A percentile compares a stretch with the other conserved stretches of the same genome.
These are phyloP conservation scores for Skeletonema costatum DNA, from an alignment of 108 stramenopile genomes.

Conservation along the genomic window DNA sequence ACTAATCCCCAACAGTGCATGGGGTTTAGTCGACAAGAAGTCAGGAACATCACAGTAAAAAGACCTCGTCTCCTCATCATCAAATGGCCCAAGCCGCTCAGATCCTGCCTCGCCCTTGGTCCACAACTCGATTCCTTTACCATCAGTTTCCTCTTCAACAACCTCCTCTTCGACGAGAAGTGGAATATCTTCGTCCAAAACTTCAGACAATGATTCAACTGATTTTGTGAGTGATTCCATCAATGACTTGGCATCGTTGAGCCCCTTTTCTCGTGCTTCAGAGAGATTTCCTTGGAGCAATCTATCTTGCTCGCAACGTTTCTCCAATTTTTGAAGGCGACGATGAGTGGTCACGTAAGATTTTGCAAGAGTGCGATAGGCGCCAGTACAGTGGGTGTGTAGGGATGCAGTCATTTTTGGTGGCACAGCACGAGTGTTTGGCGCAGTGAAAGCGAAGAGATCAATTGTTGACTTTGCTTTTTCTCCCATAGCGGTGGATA, in stretches of 20 bases:
- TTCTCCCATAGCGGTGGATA: slow-evolving; percentile 10
- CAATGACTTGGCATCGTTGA: slow-evolving; percentile 84
- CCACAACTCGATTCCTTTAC: slow-evolving; percentile 76
- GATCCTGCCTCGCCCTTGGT: slow-evolving; percentile 70
- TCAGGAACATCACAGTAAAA: slow-evolving; percentile 97
- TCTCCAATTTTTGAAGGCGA: slow-evolving; percentile 81
- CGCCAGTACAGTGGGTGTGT: slow-evolving; percentile 67
- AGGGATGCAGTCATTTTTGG: slow-evolving; percentile 26
- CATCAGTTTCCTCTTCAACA: slow-evolving; percentile 41
- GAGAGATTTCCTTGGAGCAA: slow-evolving; percentile 82
- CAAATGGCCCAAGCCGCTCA: slow-evolving; percentile 83
- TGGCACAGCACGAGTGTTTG: slow-evolving; percentile 27
- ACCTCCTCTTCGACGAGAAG: slow-evolving; percentile 73
- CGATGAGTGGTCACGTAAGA: slow-evolving; percentile 80
- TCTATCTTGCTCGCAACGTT: slow-evolving; percentile 88
- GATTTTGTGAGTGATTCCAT: slow-evolving; percentile 78
- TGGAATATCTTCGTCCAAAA: slow-evolving; percentile 73
- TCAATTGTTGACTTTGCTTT: slow-evolving; percentile 22
- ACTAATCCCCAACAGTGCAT: slow-evolving; percentile 81
- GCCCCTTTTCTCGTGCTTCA: slow-evolving; percentile 89
- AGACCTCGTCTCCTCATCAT: slow-evolving; percentile 86
- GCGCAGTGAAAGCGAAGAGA: slow-evolving; percentile 10
- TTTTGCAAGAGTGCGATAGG: slow-evolving; percentile 64
- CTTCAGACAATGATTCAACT: slow-evolving; percentile 80
- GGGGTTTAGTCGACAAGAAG: slow-evolving; percentile 87